Evolutionary conservation across 805 yeast species (phyloP).

Genomic region (Priceomyces medius): DNA sequence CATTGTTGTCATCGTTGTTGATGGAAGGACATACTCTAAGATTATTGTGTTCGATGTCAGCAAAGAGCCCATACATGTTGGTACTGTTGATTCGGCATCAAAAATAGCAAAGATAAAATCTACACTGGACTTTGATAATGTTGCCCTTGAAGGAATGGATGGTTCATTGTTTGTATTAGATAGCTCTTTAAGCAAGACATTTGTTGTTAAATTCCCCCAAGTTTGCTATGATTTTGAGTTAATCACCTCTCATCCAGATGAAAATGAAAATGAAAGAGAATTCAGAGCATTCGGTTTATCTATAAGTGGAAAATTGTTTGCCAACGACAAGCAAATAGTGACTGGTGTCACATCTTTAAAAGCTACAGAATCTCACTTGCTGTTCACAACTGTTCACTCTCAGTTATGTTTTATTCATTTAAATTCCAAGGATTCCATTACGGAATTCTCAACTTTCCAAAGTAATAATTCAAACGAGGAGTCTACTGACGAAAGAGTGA

Average conservation of each 20-base stretch:
- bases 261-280: constrained; percentile 11
- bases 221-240: constrained; percentile 61
- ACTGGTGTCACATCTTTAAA: constrained; percentile 80
- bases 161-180: constrained; percentile 52
- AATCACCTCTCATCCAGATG: constrained; percentile 25
- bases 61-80: constrained; percentile 39
- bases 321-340: constrained; percentile 57
- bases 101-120: constrained; percentile 59
- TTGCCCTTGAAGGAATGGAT: constrained; percentile 62
- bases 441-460: constrained; percentile 35
- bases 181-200: constrained; percentile 25
- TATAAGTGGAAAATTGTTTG: constrained; percentile 69
- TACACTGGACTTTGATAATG: constrained; percentile 48
- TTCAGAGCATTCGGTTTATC: constrained; percentile 67
- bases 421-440: constrained; percentile 31
- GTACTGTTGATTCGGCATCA: constrained; percentile 43
- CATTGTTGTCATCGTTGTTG: constrained; percentile 57
- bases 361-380: constrained; percentile 66
- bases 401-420: constrained; percentile 79
- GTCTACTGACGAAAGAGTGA: constrained; percentile 70
- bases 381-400: constrained; percentile 87
- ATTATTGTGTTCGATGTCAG: constrained; percentile 45
- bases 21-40: constrained; percentile 50
- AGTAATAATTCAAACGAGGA: constrained; percentile 22
- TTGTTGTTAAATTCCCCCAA: constrained; percentile 60